Base-by-base conservation (phyloP, 305 asterid genomes). In the Ajuga reptans region DNA sequence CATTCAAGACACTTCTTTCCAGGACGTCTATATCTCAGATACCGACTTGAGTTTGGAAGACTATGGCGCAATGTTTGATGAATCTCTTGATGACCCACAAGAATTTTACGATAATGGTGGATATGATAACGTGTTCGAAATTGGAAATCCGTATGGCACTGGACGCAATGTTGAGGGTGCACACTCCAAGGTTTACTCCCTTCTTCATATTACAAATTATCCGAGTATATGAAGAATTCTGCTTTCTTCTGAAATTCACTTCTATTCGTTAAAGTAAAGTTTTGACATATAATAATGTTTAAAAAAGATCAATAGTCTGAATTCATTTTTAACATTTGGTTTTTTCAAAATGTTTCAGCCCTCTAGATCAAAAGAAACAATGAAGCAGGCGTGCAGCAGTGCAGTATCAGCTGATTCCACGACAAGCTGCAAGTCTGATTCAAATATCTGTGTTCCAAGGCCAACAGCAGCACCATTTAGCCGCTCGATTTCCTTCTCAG, bases 41-140 rank as follows among this genome's bases (percentile, higher is more conserved):
- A 75, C 68, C 53, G 93, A 87, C 74, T 66, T 87, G 69, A 79
- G 84, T 68, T 71, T 82, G 77, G 95, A 84, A 33, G 81, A 84
- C 79, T 86, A 81, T 56, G 85, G 84, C 45, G 88, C 85, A 6
- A 76, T 86, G 36, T 87, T 84, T 73, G 94, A 89, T 43, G 84
- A 61, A 64, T 82, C 82, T 64, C 79, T 81, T 75, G 86, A 81
- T 65, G 78, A 81, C 18, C 78, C 84, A 1, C 85, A 80, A 52
- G 82, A 74, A 65, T 82, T 82, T 75, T 80, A 84, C 16, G 86
- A 80, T 57, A 76, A 71, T 55, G 90, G 84, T 70, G 92, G 84
- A 46, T 80, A 84, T 49, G 88, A 79, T 79, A 85, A 72, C 79
- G 70, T 85, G 68, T 91, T 84, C 64, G 90, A 80, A 62, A 71